Percentiles rank a stretch among this genome's conserved stretches.
These are phyloP conservation scores for Vitis rupestris DNA, from an alignment of 164 flowering plant species.

Conservation along the genomic window DNA sequence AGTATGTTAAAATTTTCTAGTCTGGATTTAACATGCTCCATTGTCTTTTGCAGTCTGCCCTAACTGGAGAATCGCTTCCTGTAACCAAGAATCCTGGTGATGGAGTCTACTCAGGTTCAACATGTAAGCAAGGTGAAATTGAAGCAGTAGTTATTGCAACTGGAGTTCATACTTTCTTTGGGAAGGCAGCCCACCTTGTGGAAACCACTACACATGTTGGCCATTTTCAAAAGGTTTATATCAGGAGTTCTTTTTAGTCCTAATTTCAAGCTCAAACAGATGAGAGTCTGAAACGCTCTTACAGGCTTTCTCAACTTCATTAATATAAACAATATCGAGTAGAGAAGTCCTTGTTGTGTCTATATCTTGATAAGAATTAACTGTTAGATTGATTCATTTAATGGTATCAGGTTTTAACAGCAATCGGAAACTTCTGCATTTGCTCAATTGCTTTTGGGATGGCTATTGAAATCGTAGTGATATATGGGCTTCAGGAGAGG, in stretches of 20 bases:
- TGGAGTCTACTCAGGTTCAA: slow-evolving; percentile 81
- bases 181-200: slow-evolving; percentile 88
- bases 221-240: slow-evolving; percentile 71
- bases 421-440: slow-evolving; percentile 83
- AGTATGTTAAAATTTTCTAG: too few relatives aligned
- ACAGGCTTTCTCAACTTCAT: too few relatives aligned
- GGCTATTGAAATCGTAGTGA: slow-evolving; percentile 58
- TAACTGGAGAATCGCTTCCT: slow-evolving; percentile 81
- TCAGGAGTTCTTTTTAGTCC: neutral
- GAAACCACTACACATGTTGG: slow-evolving; percentile 74
- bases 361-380: neutral
- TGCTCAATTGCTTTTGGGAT: slow-evolving; percentile 75
- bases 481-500: slow-evolving; percentile 47
- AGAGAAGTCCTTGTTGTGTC: neutral
- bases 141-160: slow-evolving; percentile 88
- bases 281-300: neutral
- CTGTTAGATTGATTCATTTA: neutral
- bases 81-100: slow-evolving; percentile 77
- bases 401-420: slow-evolving; percentile 57
- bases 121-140: slow-evolving; percentile 84
- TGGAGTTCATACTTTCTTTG: slow-evolving; percentile 82
- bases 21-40: neutral
- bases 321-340: neutral
- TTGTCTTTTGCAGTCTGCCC: slow-evolving; percentile 55
- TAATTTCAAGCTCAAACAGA: neutral